phyloP scores from a whole-genome alignment of 345 rosid species.

The Arabis alpina region DNA sequence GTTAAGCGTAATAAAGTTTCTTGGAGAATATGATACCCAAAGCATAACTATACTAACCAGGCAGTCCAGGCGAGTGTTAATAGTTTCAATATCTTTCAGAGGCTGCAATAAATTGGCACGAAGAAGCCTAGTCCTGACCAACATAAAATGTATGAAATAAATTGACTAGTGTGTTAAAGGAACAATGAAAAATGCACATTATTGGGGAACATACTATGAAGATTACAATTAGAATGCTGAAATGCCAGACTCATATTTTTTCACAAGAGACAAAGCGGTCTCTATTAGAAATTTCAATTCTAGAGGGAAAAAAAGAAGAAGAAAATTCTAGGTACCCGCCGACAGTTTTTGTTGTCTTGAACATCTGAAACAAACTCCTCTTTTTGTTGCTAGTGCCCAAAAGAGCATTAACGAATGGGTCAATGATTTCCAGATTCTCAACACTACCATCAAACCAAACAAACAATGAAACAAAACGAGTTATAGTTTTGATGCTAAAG shows the following conservation, averaged over 20 bases:
- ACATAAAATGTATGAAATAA: conserved; percentile 37
- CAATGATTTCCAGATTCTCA: conserved; percentile 89
- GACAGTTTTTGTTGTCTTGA: conserved; percentile 91
- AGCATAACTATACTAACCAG: conserved; percentile 62
- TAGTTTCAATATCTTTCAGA: conserved; percentile 88
- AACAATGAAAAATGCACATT: conserved; percentile 16
- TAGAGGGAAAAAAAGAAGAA: neutral
- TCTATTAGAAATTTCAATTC: conserved; percentile 10
- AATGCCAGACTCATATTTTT: conserved; percentile 21
- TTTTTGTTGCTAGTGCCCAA: conserved; percentile 92
- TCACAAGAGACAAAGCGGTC: conserved; percentile 22
- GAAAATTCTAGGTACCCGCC: conserved; percentile 70
- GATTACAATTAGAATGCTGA: conserved; percentile 7
- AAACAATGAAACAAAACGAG: conserved; percentile 27
- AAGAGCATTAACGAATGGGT: conserved; percentile 79
- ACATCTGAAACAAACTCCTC: conserved; percentile 92
- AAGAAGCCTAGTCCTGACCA: conserved; percentile 90
- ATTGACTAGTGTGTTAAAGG: conserved; percentile 19
- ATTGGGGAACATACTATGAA: conserved; percentile 13
- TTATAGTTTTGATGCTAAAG: neutral
- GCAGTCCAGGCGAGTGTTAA: conserved; percentile 91
- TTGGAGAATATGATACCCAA: conserved; percentile 29
- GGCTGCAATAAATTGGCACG: conserved; percentile 99
- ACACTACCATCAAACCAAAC: conserved; percentile 60
- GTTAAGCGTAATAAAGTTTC: conserved; percentile 26